A percentile compares a stretch with the other conserved stretches of the same genome.
These are phyloP conservation scores for Backusella mclennaniae DNA, from an alignment of 192 early-diverging fungal genomes.

Conservation along the genomic window DNA sequence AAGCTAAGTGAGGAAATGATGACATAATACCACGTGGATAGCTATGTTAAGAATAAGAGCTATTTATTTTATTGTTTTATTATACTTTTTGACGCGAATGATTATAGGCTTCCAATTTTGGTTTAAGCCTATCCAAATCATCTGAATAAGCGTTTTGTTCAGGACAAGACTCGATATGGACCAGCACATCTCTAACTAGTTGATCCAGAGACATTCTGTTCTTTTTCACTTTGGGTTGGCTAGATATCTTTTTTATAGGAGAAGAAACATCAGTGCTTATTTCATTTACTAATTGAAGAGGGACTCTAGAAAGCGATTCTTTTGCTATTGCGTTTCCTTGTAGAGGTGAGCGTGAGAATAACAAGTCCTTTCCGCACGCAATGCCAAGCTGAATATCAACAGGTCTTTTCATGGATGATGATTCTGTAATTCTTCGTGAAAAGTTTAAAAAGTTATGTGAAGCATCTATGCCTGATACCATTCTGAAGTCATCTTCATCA, in stretches of 20 bases:
- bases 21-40: not conserved
- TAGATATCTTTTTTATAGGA: not conserved
- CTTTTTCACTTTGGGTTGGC: not conserved
- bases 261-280: not conserved
- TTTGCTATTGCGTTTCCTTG: not conserved
- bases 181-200: slow-evolving; percentile 1
- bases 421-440: not conserved
- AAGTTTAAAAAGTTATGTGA: slow-evolving; percentile 14
- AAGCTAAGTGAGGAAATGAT: not conserved
- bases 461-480: not conserved
- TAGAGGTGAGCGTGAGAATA: not conserved
- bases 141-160: not conserved
- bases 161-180: slow-evolving; percentile 13
- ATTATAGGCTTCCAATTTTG: slow-evolving; percentile 11
- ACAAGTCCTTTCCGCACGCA: not conserved
- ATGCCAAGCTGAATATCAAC: slow-evolving; percentile 22
- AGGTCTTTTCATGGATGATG: slow-evolving; percentile 6
- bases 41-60: not conserved
- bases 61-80: not conserved
- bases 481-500: not conserved
- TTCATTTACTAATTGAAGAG: not conserved
- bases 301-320: not conserved
- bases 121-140: slow-evolving; percentile 11
- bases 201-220: not conserved
- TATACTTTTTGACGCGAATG: not conserved